Percentiles rank a stretch among this genome's conserved stretches.
Evolutionary conservation across 306 rosid genomes (phyloP).

Genomic region (Pyrus bretschneideri): DNA sequence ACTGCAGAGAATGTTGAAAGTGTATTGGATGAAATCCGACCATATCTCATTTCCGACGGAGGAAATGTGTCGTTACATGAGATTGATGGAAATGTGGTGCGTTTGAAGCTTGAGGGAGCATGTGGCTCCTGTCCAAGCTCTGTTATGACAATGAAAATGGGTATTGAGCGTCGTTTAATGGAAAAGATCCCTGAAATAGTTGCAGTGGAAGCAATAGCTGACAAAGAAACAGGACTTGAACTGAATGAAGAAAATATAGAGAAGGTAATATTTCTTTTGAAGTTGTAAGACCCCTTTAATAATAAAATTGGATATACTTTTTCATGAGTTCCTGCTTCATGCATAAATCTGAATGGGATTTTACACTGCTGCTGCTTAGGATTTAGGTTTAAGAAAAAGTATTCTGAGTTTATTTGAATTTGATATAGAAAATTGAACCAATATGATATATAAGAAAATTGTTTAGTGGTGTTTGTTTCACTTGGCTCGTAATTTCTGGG

Average conservation of each 20-base stretch:
- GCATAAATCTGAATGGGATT: neutral
- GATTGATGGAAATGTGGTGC: slow-evolving; percentile 81
- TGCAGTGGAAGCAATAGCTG: slow-evolving; percentile 85
- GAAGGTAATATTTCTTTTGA: slow-evolving; percentile 43
- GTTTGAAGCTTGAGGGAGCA: slow-evolving; percentile 96
- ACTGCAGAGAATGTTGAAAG: slow-evolving; percentile 79
- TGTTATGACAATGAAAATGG: slow-evolving; percentile 92
- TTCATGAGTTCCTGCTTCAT: neutral
- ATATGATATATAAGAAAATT: neutral
- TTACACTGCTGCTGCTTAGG: neutral
- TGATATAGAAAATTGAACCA: neutral
- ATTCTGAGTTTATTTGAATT: neutral
- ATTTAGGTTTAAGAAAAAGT: neutral
- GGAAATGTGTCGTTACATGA: slow-evolving; percentile 74
- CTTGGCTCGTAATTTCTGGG: neutral
- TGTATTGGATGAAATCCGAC: slow-evolving; percentile 13
- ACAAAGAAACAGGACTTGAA: slow-evolving; percentile 84
- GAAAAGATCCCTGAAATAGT: slow-evolving; percentile 92
- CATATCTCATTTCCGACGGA: slow-evolving; percentile 17
- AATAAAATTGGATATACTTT: neutral
- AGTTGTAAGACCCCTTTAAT: neutral
- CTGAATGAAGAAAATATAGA: slow-evolving; percentile 81
- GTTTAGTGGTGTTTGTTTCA: neutral
- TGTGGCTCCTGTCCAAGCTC: slow-evolving; percentile 97
- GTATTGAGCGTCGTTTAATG: slow-evolving; percentile 87